A percentile compares a stretch with the other conserved stretches of the same genome.
Evolutionary conservation across 1,284 basidiomycete genomes (phyloP).

Genomic region (Volvariella volvacea): DNA sequence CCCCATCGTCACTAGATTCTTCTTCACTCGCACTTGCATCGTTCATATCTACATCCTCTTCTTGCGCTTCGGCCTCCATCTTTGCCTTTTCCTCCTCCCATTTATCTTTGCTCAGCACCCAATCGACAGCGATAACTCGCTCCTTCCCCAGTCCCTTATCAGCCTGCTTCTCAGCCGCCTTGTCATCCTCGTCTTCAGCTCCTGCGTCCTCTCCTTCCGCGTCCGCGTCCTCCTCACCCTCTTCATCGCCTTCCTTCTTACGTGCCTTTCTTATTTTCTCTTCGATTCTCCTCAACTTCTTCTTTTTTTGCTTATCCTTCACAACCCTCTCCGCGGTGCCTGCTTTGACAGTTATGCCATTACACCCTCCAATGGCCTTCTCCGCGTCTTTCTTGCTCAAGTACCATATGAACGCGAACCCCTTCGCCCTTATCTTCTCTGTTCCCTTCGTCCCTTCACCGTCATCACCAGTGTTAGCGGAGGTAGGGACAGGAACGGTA

Average conservation of each 20-base stretch:
- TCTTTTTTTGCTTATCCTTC: slow-evolving; percentile 72
- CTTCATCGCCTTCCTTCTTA: slow-evolving; percentile 22
- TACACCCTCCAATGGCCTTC: slow-evolving; percentile 76
- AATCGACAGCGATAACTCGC: slow-evolving; percentile 88
- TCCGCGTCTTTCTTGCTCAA: slow-evolving; percentile 83
- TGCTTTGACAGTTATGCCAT: slow-evolving; percentile 67
- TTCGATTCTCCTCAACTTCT: slow-evolving; percentile 56
- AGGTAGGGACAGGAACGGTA: slow-evolving; percentile 11
- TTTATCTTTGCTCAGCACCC: slow-evolving; percentile 92
- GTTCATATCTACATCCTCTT: slow-evolving; percentile 30
- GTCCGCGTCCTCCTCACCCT: slow-evolving; percentile 26
- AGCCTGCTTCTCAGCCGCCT: slow-evolving; percentile 25
- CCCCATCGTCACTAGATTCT: slow-evolving; percentile 19
- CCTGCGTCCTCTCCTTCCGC: slow-evolving; percentile 26
- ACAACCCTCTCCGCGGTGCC: slow-evolving; percentile 64
- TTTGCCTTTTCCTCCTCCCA: slow-evolving; percentile 78
- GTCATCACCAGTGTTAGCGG: no score
- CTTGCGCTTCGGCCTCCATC: slow-evolving; percentile 28
- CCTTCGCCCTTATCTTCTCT: slow-evolving; percentile 49
- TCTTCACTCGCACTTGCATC: slow-evolving; percentile 19
- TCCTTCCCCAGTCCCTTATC: slow-evolving; percentile 27
- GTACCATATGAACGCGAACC: slow-evolving; percentile 98
- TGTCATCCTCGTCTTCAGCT: slow-evolving; percentile 29
- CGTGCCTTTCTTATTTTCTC: slow-evolving; percentile 25
- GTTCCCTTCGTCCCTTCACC: background rate